phyloP scores from a whole-genome alignment of 2,329 filamentous ascomycete species.

The Fusarium circinatum region DNA sequence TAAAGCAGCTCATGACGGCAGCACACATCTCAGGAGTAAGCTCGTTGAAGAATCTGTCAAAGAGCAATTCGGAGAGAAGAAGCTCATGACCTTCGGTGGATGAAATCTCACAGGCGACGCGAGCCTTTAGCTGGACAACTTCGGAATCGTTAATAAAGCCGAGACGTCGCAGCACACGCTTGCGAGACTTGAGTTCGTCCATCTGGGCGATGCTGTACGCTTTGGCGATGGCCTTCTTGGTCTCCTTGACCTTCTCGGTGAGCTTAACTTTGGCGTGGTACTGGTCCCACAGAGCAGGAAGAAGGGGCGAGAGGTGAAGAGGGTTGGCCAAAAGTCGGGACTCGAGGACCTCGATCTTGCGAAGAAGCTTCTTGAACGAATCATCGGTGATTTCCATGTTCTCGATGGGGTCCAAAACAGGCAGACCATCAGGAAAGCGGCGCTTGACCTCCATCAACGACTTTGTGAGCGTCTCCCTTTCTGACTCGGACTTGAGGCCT shows the following conservation, averaged over 20 bases:
- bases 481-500: slow-evolving; percentile 69
- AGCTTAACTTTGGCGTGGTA: slow-evolving; percentile 85
- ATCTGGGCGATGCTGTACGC: slow-evolving; percentile 91
- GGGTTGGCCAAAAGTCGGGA: slow-evolving; percentile 89
- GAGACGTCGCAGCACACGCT: slow-evolving; percentile 91
- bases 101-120: slow-evolving; percentile 97
- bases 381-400: slow-evolving; percentile 96
- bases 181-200: slow-evolving; percentile 95
- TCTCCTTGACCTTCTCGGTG: slow-evolving; percentile 81
- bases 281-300: slow-evolving; percentile 86
- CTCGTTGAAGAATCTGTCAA: slow-evolving; percentile 98
- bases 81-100: slow-evolving; percentile 91
- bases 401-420: slow-evolving; percentile 90
- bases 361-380: slow-evolving; percentile 88
- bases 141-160: slow-evolving; percentile 96
- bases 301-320: slow-evolving; percentile 86
- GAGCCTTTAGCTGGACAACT: slow-evolving; percentile 95
- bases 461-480: slow-evolving; percentile 74
- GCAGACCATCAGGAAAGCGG: slow-evolving; percentile 91
- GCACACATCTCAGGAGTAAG: slow-evolving; percentile 88
- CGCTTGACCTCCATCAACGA: slow-evolving; percentile 81
- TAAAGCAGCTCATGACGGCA: slow-evolving; percentile 89
- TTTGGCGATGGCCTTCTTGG: slow-evolving; percentile 86
- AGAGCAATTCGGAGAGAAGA: slow-evolving; percentile 90
- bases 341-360: slow-evolving; percentile 97